Evolutionary conservation across 2,329 filamentous ascomycete genomes (phyloP).

Genomic region (Penicillium paneum): DNA sequence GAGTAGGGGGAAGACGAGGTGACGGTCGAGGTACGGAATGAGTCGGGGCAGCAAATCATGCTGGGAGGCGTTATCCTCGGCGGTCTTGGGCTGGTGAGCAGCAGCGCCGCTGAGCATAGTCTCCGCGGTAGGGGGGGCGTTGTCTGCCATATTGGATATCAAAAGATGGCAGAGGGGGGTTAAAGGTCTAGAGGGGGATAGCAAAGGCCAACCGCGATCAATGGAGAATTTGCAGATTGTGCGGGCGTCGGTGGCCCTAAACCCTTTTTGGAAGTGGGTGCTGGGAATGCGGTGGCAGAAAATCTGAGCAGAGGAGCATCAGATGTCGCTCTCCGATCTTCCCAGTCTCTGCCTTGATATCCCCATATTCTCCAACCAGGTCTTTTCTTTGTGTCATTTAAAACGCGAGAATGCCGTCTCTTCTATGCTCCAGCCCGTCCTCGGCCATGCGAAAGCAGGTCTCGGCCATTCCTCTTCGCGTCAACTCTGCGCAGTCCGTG

Average conservation of each 20-base stretch:
- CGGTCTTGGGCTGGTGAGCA: constrained; percentile 42
- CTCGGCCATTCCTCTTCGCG: constrained; percentile 27
- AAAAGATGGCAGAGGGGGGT: constrained; percentile 18
- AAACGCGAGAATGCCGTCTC: constrained; percentile 29
- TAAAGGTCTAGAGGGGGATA: constrained; percentile 15
- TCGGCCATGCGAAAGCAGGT: constrained; percentile 38
- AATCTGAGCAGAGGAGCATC: constrained; percentile 21
- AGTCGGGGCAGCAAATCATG: constrained; percentile 84
- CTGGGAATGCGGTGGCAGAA: constrained; percentile 24
- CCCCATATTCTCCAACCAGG: constrained; percentile 8
- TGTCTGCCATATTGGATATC: constrained; percentile 51
- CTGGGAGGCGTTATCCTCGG: constrained; percentile 61
- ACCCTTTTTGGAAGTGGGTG: constrained; percentile 19
- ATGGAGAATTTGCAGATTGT: constrained; percentile 29
- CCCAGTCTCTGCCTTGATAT: constrained; percentile 1
- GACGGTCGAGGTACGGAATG: constrained; percentile 87
- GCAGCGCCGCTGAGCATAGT: constrained; percentile 49
- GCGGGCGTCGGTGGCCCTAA: constrained; percentile 32
- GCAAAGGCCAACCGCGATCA: constrained; percentile 21
- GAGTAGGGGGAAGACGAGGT: constrained; percentile 93
- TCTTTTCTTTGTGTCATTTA: constrained; percentile 5
- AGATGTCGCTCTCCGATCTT: constrained; percentile 7
- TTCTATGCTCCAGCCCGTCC: constrained; percentile 31
- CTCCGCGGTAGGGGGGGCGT: constrained; percentile 49
- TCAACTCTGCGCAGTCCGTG: constrained; percentile 26